Evolutionary conservation across 2,329 filamentous ascomycete species (phyloP).

Genomic region (Beauveria sp.): DNA sequence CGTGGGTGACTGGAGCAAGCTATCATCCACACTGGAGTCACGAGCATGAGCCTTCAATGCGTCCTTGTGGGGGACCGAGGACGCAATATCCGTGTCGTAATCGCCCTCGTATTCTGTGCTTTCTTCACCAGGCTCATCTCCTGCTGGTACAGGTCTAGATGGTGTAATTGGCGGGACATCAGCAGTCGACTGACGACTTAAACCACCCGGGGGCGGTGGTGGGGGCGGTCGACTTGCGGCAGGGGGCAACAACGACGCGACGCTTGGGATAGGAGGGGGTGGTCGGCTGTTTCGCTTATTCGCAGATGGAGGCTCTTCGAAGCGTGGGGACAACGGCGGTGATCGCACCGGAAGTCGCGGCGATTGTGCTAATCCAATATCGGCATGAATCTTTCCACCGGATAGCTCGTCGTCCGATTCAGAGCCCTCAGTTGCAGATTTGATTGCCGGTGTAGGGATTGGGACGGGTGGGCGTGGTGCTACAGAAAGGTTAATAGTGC

Average conservation of each 20-base stretch:
- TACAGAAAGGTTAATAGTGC: slow-evolving; percentile 29
- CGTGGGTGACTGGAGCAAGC: slow-evolving; percentile 49
- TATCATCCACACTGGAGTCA: slow-evolving; percentile 69
- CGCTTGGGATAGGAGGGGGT: slow-evolving; percentile 54
- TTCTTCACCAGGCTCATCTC: slow-evolving; percentile 66
- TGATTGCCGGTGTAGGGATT: slow-evolving; percentile 42
- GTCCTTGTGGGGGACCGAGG: slow-evolving; percentile 90
- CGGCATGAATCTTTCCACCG: slow-evolving; percentile 33
- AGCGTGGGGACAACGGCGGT: slow-evolving; percentile 28
- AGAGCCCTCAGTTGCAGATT: slow-evolving; percentile 68
- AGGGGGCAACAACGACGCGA: slow-evolving; percentile 38
- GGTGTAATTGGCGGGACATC: slow-evolving; percentile 42
- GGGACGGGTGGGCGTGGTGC: slow-evolving; percentile 53
- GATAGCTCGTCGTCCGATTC: slow-evolving; percentile 86
- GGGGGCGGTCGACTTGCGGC: slow-evolving; percentile 56
- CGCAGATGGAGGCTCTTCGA: slow-evolving; percentile 29
- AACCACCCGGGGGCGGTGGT: slow-evolving; percentile 52
- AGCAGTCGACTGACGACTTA: slow-evolving; percentile 52
- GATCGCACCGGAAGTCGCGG: slow-evolving; percentile 17
- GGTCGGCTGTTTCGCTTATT: slow-evolving; percentile 50
- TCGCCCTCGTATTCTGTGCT: slow-evolving; percentile 94
- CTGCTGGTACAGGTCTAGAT: slow-evolving; percentile 34
- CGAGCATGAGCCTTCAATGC: slow-evolving; percentile 75
- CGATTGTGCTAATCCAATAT: slow-evolving; percentile 29
- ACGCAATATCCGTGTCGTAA: slow-evolving; percentile 94